These are phyloP conservation scores for Scenedesmus sp. DNA, from an alignment of 163 green algal genomes.

Conservation along the genomic window DNA sequence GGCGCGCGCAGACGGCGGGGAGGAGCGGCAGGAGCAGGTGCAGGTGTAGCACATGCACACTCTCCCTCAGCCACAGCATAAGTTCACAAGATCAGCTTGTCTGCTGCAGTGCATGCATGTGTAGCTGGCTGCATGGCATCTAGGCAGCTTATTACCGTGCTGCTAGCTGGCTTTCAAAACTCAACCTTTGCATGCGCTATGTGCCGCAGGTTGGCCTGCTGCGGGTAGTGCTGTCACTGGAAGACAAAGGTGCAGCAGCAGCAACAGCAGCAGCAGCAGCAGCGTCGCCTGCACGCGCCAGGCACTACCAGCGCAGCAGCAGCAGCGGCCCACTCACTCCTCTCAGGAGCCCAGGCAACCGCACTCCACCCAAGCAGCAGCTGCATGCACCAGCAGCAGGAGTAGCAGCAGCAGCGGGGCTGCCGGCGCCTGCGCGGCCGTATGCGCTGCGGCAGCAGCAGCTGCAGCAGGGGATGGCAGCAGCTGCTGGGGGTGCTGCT, in stretches of 20 bases:
- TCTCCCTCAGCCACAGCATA: too few relatives aligned
- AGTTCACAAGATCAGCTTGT: neutral
- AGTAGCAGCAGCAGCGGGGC: conserved; percentile 26
- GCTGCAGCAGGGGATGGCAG: conserved; percentile 28
- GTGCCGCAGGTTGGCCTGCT: conserved; percentile 70
- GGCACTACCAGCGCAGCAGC: neutral
- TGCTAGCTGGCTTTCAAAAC: too few relatives aligned
- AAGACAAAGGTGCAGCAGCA: conserved; percentile 64
- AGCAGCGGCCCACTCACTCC: conserved; percentile 24
- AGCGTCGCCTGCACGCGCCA: neutral
- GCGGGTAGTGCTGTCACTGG: conserved; percentile 75
- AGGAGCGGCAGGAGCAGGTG: conserved; percentile 44
- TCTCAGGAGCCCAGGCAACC: neutral
- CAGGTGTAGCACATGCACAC: conserved; percentile 30
- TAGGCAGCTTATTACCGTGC: too few relatives aligned
- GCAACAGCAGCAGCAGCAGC: conserved; percentile 11
- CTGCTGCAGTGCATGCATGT: conserved; percentile 5
- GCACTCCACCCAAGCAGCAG: neutral
- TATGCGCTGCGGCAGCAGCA: conserved; percentile 19
- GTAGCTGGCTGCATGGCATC: neutral
- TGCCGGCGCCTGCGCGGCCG: neutral
- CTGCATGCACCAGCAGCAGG: neutral
- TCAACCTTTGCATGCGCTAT: neutral
- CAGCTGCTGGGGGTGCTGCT: neutral
- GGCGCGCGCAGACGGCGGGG: neutral